These are phyloP conservation scores for Penicillium cataractarum DNA, from an alignment of 495 filamentous ascomycete species.

Conservation along the genomic window DNA sequence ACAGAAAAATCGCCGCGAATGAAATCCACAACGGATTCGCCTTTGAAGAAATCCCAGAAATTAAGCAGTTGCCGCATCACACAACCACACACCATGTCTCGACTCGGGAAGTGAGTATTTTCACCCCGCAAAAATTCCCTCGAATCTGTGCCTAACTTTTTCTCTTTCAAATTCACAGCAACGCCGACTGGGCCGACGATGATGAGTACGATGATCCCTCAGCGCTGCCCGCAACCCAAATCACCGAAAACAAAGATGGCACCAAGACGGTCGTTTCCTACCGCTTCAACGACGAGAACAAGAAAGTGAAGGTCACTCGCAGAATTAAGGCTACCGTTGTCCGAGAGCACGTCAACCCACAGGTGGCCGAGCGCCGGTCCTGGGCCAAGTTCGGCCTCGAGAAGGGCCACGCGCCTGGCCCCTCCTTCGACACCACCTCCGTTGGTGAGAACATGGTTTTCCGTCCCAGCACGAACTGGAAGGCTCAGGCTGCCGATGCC, in stretches of 20 bases:
- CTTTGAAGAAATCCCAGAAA: conserved; percentile 52
- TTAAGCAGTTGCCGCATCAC: conserved; percentile 40
- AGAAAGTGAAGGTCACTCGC: conserved; percentile 94
- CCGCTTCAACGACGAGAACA: conserved; percentile 87
- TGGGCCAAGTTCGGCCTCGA: conserved; percentile 95
- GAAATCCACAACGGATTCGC: conserved; percentile 56
- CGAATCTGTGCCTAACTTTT: conserved; percentile 24
- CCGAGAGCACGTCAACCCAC: conserved; percentile 92
- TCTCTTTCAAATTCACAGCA: conserved; percentile 44
- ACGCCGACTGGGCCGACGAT: conserved; percentile 95
- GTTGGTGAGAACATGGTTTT: conserved; percentile 98
- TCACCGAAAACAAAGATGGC: conserved; percentile 94
- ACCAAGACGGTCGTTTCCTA: conserved; percentile 93
- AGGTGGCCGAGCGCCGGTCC: conserved; percentile 86
- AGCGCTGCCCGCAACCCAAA: conserved; percentile 80
- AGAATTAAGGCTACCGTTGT: conserved; percentile 87
- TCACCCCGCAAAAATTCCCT: not conserved
- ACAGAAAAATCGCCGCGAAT: conserved; percentile 42
- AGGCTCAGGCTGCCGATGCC: conserved; percentile 80
- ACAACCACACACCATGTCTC: conserved; percentile 49
- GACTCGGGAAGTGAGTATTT: conserved; percentile 49
- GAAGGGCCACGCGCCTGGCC: conserved; percentile 67
- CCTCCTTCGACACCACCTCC: conserved; percentile 81
- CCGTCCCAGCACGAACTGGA: conserved; percentile 87
- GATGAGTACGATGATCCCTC: conserved; percentile 84